Conservation (phyloP, 768 basidiomycete genomes). For the Botryobasidium botryosum region DNA sequence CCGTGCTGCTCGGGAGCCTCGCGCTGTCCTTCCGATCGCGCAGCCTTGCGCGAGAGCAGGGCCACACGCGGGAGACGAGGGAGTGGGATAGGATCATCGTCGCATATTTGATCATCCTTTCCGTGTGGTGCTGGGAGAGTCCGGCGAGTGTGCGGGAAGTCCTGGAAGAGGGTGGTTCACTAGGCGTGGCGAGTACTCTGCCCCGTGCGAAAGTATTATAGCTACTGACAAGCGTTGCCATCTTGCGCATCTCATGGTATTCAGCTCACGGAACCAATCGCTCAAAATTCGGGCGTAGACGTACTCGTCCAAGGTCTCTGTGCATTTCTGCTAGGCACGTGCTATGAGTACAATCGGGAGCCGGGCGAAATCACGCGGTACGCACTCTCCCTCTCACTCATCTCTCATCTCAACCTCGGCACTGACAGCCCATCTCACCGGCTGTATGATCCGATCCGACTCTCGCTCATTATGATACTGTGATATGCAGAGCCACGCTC, state of each 20-base stretch:
- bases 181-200: constrained; percentile 69
- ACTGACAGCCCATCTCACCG: not conserved
- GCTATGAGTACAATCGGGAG: constrained; percentile 93
- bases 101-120: constrained; percentile 65
- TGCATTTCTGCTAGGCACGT: constrained; percentile 78
- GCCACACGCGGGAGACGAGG: constrained; percentile 42
- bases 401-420: constrained; percentile 1
- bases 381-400: constrained; percentile 11
- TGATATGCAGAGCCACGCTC: constrained; percentile 47
- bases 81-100: constrained; percentile 88
- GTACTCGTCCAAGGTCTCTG: constrained; percentile 77
- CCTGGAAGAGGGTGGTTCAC: constrained; percentile 66
- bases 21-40: constrained; percentile 72
- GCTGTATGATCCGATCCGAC: not conserved
- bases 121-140: constrained; percentile 97
- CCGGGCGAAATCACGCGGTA: constrained; percentile 92
- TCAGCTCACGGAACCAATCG: constrained; percentile 88
- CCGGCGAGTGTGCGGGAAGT: constrained; percentile 76
- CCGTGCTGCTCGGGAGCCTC: constrained; percentile 78
- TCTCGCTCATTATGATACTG: not conserved
- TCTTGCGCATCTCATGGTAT: not conserved
- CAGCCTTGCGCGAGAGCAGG: constrained; percentile 43
- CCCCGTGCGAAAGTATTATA: too few species aligned
- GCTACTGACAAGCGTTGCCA: not conserved
- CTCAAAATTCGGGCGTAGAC: constrained; percentile 75